A percentile compares a stretch with the other conserved stretches of the same genome.
phyloP scores from a whole-genome alignment of 2,329 filamentous ascomycete species.

The Cercospora brassicicola region DNA sequence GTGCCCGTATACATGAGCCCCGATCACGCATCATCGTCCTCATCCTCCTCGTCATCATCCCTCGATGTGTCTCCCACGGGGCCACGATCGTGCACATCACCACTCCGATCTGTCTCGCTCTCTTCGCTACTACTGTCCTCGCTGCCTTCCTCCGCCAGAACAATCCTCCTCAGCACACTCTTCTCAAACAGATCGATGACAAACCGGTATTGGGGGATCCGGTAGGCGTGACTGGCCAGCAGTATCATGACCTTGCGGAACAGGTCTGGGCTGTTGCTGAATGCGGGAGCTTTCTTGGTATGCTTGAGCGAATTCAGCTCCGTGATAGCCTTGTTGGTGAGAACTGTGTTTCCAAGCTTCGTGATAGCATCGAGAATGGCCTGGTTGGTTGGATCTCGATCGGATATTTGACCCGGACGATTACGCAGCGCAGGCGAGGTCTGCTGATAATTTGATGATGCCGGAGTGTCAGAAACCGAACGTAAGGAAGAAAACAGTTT shows the following conservation, averaged over 20 bases:
- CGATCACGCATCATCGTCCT: neutral
- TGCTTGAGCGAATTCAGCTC: slow-evolving; percentile 63
- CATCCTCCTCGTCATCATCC: neutral
- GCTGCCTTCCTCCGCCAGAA: slow-evolving; percentile 67
- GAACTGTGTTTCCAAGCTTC: slow-evolving; percentile 88
- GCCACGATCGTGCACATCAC: neutral
- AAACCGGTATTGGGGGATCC: slow-evolving; percentile 81
- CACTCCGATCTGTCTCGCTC: neutral
- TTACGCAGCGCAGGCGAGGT: slow-evolving; percentile 20
- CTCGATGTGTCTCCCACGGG: neutral
- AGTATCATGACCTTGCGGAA: slow-evolving; percentile 84
- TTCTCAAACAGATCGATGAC: slow-evolving; percentile 94
- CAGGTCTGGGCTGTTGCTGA: slow-evolving; percentile 67
- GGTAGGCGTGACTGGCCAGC: slow-evolving; percentile 85
- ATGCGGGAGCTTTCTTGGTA: slow-evolving; percentile 68
- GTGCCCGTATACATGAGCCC: neutral
- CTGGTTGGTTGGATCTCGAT: slow-evolving; percentile 61
- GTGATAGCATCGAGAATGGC: slow-evolving; percentile 81
- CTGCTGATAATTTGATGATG: slow-evolving; percentile 8
- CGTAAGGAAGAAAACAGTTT: slow-evolving; percentile 70
- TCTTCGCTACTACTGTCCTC: slow-evolving; percentile 44
- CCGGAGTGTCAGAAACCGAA: slow-evolving; percentile 11
- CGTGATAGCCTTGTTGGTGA: slow-evolving; percentile 80
- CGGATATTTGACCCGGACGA: slow-evolving; percentile 23
- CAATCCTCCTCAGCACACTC: slow-evolving; percentile 77